Evolutionary conservation across 2,329 filamentous ascomycete genomes (phyloP), one percentile per base, ranked within the genome.

Genomic region (Sarocladiaceae sp.): DNA sequence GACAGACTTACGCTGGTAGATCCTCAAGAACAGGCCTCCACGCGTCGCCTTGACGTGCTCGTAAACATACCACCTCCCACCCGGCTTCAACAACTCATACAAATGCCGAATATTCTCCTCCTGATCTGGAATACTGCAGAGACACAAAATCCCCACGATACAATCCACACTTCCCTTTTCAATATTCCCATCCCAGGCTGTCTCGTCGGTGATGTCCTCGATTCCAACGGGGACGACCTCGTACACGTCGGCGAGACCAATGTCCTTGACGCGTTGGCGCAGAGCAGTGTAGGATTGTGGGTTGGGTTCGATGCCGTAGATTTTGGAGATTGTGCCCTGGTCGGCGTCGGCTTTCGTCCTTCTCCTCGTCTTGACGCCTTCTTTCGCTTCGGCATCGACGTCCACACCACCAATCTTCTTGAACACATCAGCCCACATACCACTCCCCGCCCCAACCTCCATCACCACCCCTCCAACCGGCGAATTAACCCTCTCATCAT

Each of bases 301-400:
- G 61, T 86, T 87, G 3, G 84, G 84, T 66, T 88, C 84, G 4
- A 87, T 75, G 52, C 83, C 84, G 58, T 81, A 85, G 39, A 87
- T 70, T 28, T 71, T 73, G 28, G 66, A 72, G 52, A 80, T 57
- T n/a, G 53, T 58, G 10, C 44, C 54, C 53, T 50, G 15, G 11
- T 26, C 33, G 4, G 47, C 22, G 54, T 28, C 58, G 15, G 13
- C 68, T 55, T 64, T 70, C 2, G 60, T 68, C 44, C 70, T 64
- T 31, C 39, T 56, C 39, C 47, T 36, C 29, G 48, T 31, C 23
- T 11, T 20, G 33, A 49, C 40, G 8, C 40, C 51, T 29, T 17
- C 57, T 8, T 11, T 56, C 53, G 33, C 54, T 22, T 49, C 59
- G 6, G 50, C 52, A 23, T 33, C 48, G 42, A 18, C 36, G 18